Conservation (phyloP, 495 filamentous ascomycete genomes). For the Penicillium paxilli region DNA sequence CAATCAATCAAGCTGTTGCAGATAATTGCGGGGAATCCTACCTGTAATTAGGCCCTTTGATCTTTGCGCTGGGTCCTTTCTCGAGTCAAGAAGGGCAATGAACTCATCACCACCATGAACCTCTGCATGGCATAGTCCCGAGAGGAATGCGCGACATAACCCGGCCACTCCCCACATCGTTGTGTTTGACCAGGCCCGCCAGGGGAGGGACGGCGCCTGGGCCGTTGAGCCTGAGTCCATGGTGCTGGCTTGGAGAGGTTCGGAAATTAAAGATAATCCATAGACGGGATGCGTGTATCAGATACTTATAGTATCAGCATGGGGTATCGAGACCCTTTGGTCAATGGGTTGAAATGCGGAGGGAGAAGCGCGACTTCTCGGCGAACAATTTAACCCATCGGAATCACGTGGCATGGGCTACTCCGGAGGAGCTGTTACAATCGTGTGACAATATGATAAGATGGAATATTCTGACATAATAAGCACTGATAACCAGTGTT, state of each 20-base stretch:
- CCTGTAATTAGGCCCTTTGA: slow-evolving; percentile 83
- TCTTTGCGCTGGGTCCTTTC: slow-evolving; percentile 66
- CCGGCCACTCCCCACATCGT: slow-evolving; percentile 47
- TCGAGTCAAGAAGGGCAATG: slow-evolving; percentile 69
- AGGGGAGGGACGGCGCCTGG: slow-evolving; percentile 42
- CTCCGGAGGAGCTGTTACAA: slow-evolving; percentile 15
- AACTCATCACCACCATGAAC: slow-evolving; percentile 73
- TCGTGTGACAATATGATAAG: not conserved
- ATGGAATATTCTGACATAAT: not conserved
- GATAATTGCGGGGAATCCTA: slow-evolving; percentile 35
- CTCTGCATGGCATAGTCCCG: slow-evolving; percentile 48
- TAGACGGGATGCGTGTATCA: slow-evolving; percentile 13
- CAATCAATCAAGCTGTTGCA: not conserved
- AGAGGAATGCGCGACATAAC: slow-evolving; percentile 49
- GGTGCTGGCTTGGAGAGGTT: slow-evolving; percentile 21
- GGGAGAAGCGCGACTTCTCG: slow-evolving; percentile 8
- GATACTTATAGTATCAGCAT: slow-evolving; percentile 1
- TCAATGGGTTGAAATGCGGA: not conserved
- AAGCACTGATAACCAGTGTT: too few species aligned
- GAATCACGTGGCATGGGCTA: slow-evolving; percentile 32
- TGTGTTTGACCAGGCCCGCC: slow-evolving; percentile 41
- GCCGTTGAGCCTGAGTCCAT: slow-evolving; percentile 44
- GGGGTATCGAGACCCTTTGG: slow-evolving; percentile 1
- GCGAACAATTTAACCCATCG: slow-evolving; percentile 16
- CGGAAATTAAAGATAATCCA: slow-evolving; percentile 29